Evolutionary conservation across 164 flowering plant genomes (phyloP).

Genomic region (grape (Vitis vinifera)): ASM3070453v1 NC_081816.1:20596501-20597000

Average conservation of each 20-base stretch:
- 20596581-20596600: slow-evolving; percentile 69
- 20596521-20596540: background rate
- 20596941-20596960: no score
- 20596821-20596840: no score
- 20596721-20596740: background rate
- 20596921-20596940: no score
- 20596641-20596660: slow-evolving; percentile 76
- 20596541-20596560: slow-evolving; percentile 71
- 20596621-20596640: slow-evolving; percentile 78
- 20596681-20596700: slow-evolving; percentile 84
- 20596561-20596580: slow-evolving; percentile 77
- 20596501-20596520: background rate
- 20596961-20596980: no score
- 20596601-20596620: slow-evolving; percentile 55
- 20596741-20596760: background rate
- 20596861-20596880: no score
- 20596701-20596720: slow-evolving; percentile 60
- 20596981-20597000: no score
- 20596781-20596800: no score
- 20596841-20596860: no score
- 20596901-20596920: no score
- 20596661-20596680: slow-evolving; percentile 80
- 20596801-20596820: no score
- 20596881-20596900: no score
- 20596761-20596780: no score